A percentile compares a stretch with the other conserved stretches of the same genome.
Conservation (phyloP, 139 green algal genomes). For the Auxenochlorella protothecoides region DNA sequence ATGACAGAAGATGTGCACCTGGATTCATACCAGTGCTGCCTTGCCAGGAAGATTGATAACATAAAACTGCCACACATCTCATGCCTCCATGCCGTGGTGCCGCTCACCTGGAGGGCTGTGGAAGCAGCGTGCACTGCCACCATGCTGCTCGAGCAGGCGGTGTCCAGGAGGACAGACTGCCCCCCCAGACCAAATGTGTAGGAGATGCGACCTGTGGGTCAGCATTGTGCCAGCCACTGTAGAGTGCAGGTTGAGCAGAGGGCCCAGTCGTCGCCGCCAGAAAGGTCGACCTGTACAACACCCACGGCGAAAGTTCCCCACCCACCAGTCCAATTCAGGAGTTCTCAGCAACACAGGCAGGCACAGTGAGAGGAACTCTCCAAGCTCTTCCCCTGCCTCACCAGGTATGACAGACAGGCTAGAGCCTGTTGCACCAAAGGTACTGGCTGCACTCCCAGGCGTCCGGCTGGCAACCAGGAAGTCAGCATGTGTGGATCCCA, state of each 20-base stretch:
- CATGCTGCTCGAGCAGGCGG: conserved; percentile 12
- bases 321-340: background rate
- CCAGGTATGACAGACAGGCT: too few relatives aligned
- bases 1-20: too few relatives aligned
- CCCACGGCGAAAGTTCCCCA: too few relatives aligned
- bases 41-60: conserved; percentile 40
- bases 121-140: conserved; percentile 45
- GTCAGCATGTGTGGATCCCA: conserved; percentile 8
- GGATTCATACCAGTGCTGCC: conserved; percentile 1
- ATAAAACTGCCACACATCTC: conserved; percentile 38
- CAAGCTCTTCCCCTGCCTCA: conserved; percentile 19
- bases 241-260: background rate
- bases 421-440: too few relatives aligned
- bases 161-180: conserved; percentile 44
- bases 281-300: background rate
- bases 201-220: conserved; percentile 1
- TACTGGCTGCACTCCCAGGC: too few relatives aligned
- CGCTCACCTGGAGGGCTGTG: background rate
- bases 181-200: conserved; percentile 28
- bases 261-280: background rate
- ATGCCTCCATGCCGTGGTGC: background rate
- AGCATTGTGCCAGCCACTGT: background rate
- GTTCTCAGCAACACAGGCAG: conserved; percentile 3
- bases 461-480: too few relatives aligned
- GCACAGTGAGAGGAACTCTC: conserved; percentile 53